phyloP scores from a whole-genome alignment of 805 yeast species.

The Clavispora carvajalis region DNA sequence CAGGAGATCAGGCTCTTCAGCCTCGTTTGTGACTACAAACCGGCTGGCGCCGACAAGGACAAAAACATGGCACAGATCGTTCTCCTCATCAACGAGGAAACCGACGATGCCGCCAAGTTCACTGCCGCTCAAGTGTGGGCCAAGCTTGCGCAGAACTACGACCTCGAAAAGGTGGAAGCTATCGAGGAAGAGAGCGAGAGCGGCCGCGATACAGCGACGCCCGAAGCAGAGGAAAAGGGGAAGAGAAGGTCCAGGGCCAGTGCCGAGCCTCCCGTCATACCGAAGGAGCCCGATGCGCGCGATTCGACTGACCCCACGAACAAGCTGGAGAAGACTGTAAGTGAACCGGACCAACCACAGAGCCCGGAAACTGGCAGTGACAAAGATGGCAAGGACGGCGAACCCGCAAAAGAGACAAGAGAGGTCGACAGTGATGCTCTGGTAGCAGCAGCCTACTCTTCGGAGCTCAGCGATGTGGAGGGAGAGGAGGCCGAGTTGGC shows the following conservation, averaged over 20 bases:
- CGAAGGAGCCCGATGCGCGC: neutral
- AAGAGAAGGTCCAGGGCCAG: neutral
- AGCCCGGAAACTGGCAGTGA: slow-evolving; percentile 1
- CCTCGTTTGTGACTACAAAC: slow-evolving; percentile 61
- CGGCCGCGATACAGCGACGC: neutral
- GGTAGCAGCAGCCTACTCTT: slow-evolving; percentile 9
- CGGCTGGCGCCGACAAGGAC: slow-evolving; percentile 53
- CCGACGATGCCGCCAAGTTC: slow-evolving; percentile 17
- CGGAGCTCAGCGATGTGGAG: slow-evolving; percentile 19
- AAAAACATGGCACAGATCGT: slow-evolving; percentile 40
- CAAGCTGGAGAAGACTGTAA: neutral
- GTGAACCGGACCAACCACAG: slow-evolving; percentile 1
- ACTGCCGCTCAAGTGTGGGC: slow-evolving; percentile 53
- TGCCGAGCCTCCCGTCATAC: neutral
- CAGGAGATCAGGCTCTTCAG: slow-evolving; percentile 60
- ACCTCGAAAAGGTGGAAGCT: slow-evolving; percentile 53
- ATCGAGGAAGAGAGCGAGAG: slow-evolving; percentile 34
- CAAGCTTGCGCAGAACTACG: slow-evolving; percentile 48
- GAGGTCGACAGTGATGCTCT: neutral
- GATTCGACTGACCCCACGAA: neutral
- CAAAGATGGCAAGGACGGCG: too few species aligned
- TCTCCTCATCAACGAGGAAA: slow-evolving; percentile 30
- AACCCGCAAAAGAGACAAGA: neutral
- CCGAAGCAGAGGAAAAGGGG: neutral
- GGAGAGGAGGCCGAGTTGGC: slow-evolving; percentile 12